Conservation (phyloP, 2,329 filamentous ascomycete species). For the Aspergillus sp. region DNA sequence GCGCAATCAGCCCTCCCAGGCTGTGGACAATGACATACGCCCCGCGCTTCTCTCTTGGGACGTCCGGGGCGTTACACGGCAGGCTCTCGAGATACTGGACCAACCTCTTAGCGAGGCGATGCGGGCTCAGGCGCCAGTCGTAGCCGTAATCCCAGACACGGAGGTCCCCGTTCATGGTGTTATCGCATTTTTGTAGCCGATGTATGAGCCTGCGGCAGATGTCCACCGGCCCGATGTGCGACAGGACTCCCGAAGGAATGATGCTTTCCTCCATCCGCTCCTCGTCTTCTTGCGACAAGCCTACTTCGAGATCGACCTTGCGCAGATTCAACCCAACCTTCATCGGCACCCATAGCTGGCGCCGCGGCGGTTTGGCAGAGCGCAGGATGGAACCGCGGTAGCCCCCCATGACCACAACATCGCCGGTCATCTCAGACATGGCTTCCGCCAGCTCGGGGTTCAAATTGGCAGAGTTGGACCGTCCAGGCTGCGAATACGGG, state of each 20-base stretch:
- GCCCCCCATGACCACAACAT: constrained; percentile 80
- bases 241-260: constrained; percentile 77
- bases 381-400: constrained; percentile 85
- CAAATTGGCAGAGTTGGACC: constrained; percentile 18
- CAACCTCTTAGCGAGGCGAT: constrained; percentile 62
- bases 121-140: constrained; percentile 84
- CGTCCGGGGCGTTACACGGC: constrained; percentile 59
- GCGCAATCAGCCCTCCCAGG: constrained; percentile 75
- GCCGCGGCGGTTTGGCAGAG: constrained; percentile 68
- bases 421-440: constrained; percentile 64
- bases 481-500: constrained; percentile 11
- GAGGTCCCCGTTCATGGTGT: constrained; percentile 60
- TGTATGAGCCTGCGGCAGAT: constrained; percentile 76
- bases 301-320: constrained; percentile 84
- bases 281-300: constrained; percentile 71
- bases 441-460: constrained; percentile 47
- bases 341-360: constrained; percentile 89
- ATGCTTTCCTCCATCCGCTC: constrained; percentile 75
- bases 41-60: constrained; percentile 49
- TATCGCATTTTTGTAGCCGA: constrained; percentile 63
- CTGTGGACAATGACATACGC: constrained; percentile 77
- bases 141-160: constrained; percentile 87
- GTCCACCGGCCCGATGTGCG: constrained; percentile 83
- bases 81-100: constrained; percentile 63
- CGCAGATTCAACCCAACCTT: constrained; percentile 87